phyloP scores from a whole-genome alignment of 2,329 filamentous ascomycete species.

The Verticillium nonalfalfae region DNA sequence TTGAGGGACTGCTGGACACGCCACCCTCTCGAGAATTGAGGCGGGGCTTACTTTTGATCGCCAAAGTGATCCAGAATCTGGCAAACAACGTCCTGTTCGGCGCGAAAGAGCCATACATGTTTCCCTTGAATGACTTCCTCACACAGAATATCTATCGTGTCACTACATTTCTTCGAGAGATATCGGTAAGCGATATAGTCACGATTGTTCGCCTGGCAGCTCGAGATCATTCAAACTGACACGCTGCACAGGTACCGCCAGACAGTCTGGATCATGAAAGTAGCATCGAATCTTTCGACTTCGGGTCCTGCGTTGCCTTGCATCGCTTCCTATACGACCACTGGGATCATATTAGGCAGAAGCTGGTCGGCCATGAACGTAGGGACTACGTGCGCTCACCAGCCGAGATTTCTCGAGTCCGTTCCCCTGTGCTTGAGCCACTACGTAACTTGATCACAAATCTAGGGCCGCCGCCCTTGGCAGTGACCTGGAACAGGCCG shows the following conservation, averaged over 20 bases:
- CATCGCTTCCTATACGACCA: slow-evolving; percentile 67
- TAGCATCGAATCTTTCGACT: slow-evolving; percentile 53
- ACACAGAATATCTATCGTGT: slow-evolving; percentile 63
- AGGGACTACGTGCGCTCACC: slow-evolving; percentile 50
- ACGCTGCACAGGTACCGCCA: slow-evolving; percentile 34
- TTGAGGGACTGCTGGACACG: slow-evolving; percentile 55
- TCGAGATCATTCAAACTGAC: background rate
- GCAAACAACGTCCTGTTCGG: slow-evolving; percentile 69
- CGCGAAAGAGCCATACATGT: slow-evolving; percentile 68
- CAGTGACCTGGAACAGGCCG: slow-evolving; percentile 64
- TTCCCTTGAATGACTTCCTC: slow-evolving; percentile 61
- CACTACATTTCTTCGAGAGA: slow-evolving; percentile 60
- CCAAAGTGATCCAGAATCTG: slow-evolving; percentile 65
- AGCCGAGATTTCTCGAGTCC: slow-evolving; percentile 42
- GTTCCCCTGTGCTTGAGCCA: slow-evolving; percentile 53
- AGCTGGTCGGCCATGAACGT: slow-evolving; percentile 53
- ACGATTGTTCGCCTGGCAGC: too few species aligned
- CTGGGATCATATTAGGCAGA: slow-evolving; percentile 63
- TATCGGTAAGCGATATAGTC: slow-evolving; percentile 43
- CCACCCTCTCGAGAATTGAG: slow-evolving; percentile 64
- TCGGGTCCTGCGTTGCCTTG: slow-evolving; percentile 63
- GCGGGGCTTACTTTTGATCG: slow-evolving; percentile 60
- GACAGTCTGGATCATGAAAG: slow-evolving; percentile 33
- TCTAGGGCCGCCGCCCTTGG: slow-evolving; percentile 59
- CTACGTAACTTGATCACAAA: slow-evolving; percentile 58